Evolutionary conservation across 805 yeast species (phyloP), one percentile per base, ranked within the genome.

Genomic region (Debaryomyces hansenii): DNA sequence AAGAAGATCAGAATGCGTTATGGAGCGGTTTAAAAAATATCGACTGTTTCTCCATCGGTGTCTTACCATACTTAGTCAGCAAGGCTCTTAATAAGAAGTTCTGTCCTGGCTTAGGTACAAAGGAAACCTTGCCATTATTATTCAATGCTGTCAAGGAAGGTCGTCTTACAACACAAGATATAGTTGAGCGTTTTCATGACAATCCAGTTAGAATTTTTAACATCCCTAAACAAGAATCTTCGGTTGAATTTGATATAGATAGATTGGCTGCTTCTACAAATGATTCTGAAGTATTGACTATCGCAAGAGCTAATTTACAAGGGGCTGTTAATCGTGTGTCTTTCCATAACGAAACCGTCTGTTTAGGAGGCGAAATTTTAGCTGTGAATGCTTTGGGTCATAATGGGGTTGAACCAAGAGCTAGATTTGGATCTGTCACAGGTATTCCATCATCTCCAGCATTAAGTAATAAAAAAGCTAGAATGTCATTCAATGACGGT

Each of bases 311-410:
- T 7, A 71, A 73, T 43, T 74, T 89, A 61, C 78, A 73, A 50
- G 97, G 97, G 52, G 84, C 90, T 60, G 86, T 92, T 61, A 96
- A 90, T 68, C 82, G 97, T 67, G 97, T 92, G 42, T 78, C 84
- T 55, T 74, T 87, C 65, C 81, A 84, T 51, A 85, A 83, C 47
- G 84, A 85, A 64, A 87, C 96, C 45, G 87, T 85, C 44, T 87
- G 90, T 54, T 77, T 90, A 55, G 97, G 92, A 64, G 96, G 96
- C 55, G 80, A 79, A 46, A 66, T 90, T 42, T 75, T 86, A 55
- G 78, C 80, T 41, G 57, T 67, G 10, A 77, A 75, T 51, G 86
- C 87, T 21, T 63, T 75, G 35, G 96, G 96, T 53, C 75, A 75
- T 55, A 63, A 72, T 44, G 83, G 81, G 44, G 56, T 56, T 46